Conservation (phyloP, 208 protist genomes). For the Lotmaria passim region DNA sequence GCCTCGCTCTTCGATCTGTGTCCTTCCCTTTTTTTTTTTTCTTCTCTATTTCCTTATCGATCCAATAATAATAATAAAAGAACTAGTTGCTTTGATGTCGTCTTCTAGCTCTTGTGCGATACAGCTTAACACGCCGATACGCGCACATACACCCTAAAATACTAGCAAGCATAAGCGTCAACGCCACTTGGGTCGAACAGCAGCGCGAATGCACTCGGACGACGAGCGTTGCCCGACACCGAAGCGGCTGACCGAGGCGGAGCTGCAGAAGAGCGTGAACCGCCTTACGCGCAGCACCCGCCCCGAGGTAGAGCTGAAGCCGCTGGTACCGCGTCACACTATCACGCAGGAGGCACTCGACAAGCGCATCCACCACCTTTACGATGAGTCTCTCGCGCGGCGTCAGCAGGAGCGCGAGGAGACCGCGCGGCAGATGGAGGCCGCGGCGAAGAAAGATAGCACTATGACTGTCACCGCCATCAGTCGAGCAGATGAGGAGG, state of each 20-base stretch:
- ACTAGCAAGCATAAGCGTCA: no score
- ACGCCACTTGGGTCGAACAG: no score
- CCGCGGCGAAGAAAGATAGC: constrained; percentile 50
- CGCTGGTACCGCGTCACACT: constrained; percentile 39
- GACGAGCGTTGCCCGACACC: constrained; percentile 15
- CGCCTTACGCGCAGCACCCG: constrained; percentile 55
- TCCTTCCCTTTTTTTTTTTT: constrained; percentile 13
- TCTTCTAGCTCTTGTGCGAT: background rate
- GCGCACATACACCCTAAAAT: no score
- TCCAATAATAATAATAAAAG: no score
- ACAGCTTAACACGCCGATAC: background rate
- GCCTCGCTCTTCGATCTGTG: background rate
- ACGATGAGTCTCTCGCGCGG: constrained; percentile 80
- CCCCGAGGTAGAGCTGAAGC: constrained; percentile 46
- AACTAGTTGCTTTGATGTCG: no score
- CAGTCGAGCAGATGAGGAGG: constrained; percentile 43
- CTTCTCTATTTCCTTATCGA: background rate
- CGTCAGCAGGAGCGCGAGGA: constrained; percentile 49
- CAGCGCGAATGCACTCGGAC: constrained; percentile 20
- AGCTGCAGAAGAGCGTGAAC: constrained; percentile 75
- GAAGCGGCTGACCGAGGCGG: constrained; percentile 56
- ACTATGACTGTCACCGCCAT: constrained; percentile 39
- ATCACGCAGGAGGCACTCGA: constrained; percentile 61
- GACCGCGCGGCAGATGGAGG: constrained; percentile 52
- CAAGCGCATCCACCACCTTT: constrained; percentile 77